Base-by-base conservation (phyloP, 768 basidiomycete species). In the Mycena galericulata region DNA sequence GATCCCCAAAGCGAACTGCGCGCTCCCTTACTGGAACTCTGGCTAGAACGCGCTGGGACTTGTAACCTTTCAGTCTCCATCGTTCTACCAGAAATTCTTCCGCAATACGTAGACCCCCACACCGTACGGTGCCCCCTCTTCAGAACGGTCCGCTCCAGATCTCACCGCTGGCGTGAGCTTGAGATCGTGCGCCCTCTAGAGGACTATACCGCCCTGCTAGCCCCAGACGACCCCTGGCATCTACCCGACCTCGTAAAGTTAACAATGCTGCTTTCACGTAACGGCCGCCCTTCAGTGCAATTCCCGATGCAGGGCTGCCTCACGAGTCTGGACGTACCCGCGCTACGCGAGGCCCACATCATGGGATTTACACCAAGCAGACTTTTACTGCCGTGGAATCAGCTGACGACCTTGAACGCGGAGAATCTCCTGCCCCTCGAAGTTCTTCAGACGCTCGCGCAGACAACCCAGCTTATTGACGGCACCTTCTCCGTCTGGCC, bases 391-490 rank as follows among this genome's bases (percentile, higher is more conserved):
- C 70, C 70, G 9, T 71, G 70, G 70, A 11, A 34, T 29, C 70
- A 71, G 41, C 53, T 71, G 8, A 71, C 70, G 17, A 65, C 41
- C 7, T 43, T 60, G 3, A 51, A 29, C 27, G 18, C n/a, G 4
- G 70, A 71, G 27, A 65, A 71, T 34, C 36, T 68, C 32, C 27
- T 54, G 46, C 70, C 70, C 2, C n/a, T 57, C 24, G 70, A 71
- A 36, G 22, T 26, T 40, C 62, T 71, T 8, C 50, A 57, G 18
- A 65, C 66, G 6, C 66, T 71, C 26, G 53, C 54, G 0, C 41
- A 43, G 4, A 27, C 51, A 9, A 32, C 66, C 22, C 27, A 29
- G 30, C 50, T 68, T 38, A 47, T 43, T 3, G 20, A 27, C 29
- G 70, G 38, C 45, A 47, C 66, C 12, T 68, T 71, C 30, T 47